A percentile compares a stretch with the other conserved stretches of the same genome.
Conservation (phyloP, 2,329 filamentous ascomycete genomes). For the Saccharata proteae region DNA sequence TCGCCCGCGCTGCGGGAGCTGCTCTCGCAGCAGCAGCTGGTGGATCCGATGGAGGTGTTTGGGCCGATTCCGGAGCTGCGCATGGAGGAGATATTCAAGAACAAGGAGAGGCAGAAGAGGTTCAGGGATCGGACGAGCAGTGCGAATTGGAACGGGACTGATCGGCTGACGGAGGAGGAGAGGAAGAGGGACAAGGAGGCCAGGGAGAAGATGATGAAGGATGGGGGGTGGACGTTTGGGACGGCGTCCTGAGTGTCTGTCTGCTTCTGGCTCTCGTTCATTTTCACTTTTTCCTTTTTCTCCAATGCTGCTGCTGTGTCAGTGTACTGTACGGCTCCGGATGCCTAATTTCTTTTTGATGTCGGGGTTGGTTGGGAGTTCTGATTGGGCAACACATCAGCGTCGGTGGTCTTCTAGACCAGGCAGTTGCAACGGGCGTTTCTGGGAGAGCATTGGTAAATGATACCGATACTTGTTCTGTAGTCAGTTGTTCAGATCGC, state of each 20-base stretch:
- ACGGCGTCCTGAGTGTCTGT: not conserved
- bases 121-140: slow-evolving; percentile 87
- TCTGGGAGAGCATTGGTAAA: too few relatives aligned
- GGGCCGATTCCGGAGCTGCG: slow-evolving; percentile 77
- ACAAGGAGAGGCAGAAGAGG: slow-evolving; percentile 71
- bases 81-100: slow-evolving; percentile 96
- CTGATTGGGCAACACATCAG: too few relatives aligned
- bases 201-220: slow-evolving; percentile 64
- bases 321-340: too few relatives aligned
- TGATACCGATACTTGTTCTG: too few relatives aligned
- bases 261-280: not conserved
- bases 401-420: too few relatives aligned
- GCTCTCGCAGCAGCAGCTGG: slow-evolving; percentile 68
- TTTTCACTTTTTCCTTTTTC: not conserved
- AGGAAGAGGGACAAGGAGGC: slow-evolving; percentile 68
- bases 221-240: slow-evolving; percentile 59
- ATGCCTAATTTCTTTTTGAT: too few relatives aligned
- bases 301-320: too few relatives aligned
- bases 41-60: slow-evolving; percentile 78
- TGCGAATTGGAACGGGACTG: slow-evolving; percentile 82
- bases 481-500: too few relatives aligned
- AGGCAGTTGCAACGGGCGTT: too few relatives aligned
- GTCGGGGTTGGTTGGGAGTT: too few relatives aligned
- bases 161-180: slow-evolving; percentile 78
- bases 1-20: slow-evolving; percentile 68